A percentile compares a stretch with the other conserved stretches of the same genome.
phyloP scores from a whole-genome alignment of 225 moss, liverwort and hornwort species.

The Physcomitrellopsis africana region DNA sequence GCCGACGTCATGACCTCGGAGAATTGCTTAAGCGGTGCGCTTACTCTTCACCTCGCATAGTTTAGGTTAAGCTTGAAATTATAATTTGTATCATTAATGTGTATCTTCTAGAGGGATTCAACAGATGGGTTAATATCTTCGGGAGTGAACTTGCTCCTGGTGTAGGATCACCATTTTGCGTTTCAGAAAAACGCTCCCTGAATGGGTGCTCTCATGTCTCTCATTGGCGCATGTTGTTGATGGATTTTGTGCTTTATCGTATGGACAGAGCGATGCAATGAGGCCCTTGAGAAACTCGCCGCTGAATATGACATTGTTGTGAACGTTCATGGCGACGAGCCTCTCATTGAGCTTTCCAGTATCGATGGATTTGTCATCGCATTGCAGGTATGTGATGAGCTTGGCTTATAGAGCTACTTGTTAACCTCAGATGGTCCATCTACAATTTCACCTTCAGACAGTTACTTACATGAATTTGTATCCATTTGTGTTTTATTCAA shows the following conservation, averaged over 20 bases:
- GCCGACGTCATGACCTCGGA: conserved; percentile 89
- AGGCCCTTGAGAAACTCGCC: conserved; percentile 60
- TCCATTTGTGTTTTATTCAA: not conserved
- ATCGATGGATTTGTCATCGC: conserved; percentile 91
- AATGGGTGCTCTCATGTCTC: not conserved
- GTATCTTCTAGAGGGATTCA: not conserved
- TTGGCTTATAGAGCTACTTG: not conserved
- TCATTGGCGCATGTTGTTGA: conserved; percentile 10
- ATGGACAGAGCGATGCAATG: conserved; percentile 94
- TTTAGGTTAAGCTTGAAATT: not conserved
- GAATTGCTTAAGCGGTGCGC: conserved; percentile 76
- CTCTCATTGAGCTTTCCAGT: conserved; percentile 87
- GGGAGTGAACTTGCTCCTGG: too few relatives aligned
- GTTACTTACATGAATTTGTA: not conserved
- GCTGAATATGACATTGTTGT: conserved; percentile 77
- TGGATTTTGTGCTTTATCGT: conserved; percentile 31
- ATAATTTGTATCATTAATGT: not conserved
- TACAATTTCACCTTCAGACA: not conserved
- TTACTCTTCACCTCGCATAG: not conserved
- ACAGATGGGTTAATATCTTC: not conserved
- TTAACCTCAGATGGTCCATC: not conserved
- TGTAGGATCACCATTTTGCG: not conserved
- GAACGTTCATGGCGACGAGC: conserved; percentile 98
- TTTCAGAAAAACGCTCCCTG: not conserved
- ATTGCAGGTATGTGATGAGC: conserved; percentile 66